A percentile compares a stretch with the other conserved stretches of the same genome.
These are phyloP conservation scores for Aspergillus eucalypticola DNA, from an alignment of 2,329 filamentous ascomycete species.

Conservation along the genomic window DNA sequence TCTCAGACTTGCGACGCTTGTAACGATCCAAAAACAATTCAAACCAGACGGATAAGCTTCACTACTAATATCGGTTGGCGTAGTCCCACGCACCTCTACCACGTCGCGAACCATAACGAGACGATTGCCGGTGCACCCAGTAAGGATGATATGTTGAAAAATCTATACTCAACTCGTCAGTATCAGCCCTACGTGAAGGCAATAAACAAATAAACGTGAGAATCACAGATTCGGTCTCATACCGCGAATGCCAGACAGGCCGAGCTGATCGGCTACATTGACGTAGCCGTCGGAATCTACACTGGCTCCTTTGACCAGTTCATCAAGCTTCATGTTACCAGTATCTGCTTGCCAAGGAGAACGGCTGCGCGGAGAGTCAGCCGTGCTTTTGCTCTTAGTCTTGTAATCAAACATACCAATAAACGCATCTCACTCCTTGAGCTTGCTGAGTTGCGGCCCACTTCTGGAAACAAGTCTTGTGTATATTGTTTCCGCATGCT, in stretches of 20 bases:
- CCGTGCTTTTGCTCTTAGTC: background rate
- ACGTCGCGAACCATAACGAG: conserved; percentile 22
- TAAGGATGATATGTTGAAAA: conserved; percentile 45
- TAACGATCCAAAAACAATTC: background rate
- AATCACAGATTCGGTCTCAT: conserved; percentile 29
- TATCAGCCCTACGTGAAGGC: background rate
- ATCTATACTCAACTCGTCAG: conserved; percentile 25
- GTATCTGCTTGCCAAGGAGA: conserved; percentile 42
- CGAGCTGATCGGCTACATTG: conserved; percentile 47
- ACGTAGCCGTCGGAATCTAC: conserved; percentile 45
- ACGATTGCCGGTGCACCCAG: conserved; percentile 35
- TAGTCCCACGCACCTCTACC: background rate
- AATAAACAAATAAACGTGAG: conserved; percentile 7
- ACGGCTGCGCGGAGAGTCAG: conserved; percentile 33
- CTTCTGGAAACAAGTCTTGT: conserved; percentile 57
- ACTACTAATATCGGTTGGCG: background rate
- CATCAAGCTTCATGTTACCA: conserved; percentile 30
- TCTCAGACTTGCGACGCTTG: background rate
- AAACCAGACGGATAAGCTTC: background rate
- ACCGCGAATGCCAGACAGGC: conserved; percentile 42
- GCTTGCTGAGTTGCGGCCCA: conserved; percentile 48
- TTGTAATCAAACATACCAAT: conserved; percentile 39
- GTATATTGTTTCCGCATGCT: conserved; percentile 65
- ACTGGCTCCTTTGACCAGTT: conserved; percentile 31
- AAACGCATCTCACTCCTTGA: conserved; percentile 44